Evolutionary conservation across 495 filamentous ascomycete species (phyloP), one percentile per base, ranked within the genome.

Genomic region (Aspergillus kassunensis): DNA sequence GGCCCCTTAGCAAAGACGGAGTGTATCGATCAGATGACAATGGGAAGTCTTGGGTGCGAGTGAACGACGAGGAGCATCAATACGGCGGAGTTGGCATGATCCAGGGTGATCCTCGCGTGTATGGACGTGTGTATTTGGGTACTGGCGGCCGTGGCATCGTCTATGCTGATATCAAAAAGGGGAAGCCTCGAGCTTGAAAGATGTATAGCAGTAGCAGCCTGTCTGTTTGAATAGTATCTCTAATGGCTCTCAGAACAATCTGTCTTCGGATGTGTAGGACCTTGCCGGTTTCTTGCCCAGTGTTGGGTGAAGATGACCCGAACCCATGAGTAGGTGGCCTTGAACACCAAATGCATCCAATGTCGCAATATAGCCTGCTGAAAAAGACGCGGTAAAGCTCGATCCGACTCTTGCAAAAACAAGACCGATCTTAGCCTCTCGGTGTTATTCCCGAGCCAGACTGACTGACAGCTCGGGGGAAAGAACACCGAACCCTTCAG

Each of bases 101-200:
- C 33, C 76, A 82, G 47, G 76, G 79, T 3, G 78, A 75, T 53
- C 68, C 69, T 47, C 76, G 75, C 21, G 68, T 68, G 7, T 72
- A 70, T 19, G 76, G 76, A 16, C 74, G 73, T 51, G 80, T 84
- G 0, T 82, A 76, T 51, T 68, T 83, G 27, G 81, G 80, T 1
- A 83, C 79, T 0, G 83, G 83, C 39, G 81, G 81, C 0, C 70
- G 80, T 3, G 80, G 80, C 31, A 79, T 80, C 5, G 72, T 83
- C 24, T 80, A 51, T 43, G 59, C 52, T 10, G 54, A 55, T 50
- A 55, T 54, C 40, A 29, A 45, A n/a, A 39, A 37, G 23, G 11
- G 19, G 5, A 30, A 24, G 16, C 25, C 9, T 40, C 8, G 27
- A 20, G 36, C 15, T 23, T 41, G 47, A 41, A 11, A 18, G 23